A percentile compares a stretch with the other conserved stretches of the same genome.
Conservation (phyloP, 2,329 filamentous ascomycete species). For the Pezizomycotina sp. region DNA sequence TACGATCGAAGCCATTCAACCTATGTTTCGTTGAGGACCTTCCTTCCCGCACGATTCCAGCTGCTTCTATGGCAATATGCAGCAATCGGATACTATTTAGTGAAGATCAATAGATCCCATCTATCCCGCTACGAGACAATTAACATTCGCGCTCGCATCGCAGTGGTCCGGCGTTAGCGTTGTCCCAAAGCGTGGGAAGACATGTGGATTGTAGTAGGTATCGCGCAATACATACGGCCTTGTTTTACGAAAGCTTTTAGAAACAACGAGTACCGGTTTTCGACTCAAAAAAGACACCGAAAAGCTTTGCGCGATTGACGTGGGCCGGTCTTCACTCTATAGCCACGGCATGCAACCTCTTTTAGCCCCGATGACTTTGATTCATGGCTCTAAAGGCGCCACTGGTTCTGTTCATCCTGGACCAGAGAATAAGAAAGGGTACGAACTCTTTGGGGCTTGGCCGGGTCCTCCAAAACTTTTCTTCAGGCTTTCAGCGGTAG, state of each 20-base stretch:
- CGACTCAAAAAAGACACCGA: slow-evolving; percentile 76
- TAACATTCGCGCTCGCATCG: slow-evolving; percentile 70
- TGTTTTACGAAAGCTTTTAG: slow-evolving; percentile 78
- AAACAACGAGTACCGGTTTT: slow-evolving; percentile 85
- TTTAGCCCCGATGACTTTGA: slow-evolving; percentile 43
- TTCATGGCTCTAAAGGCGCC: slow-evolving; percentile 86
- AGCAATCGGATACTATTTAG: slow-evolving; percentile 75
- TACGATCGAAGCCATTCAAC: slow-evolving; percentile 86
- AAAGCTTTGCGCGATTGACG: slow-evolving; percentile 61
- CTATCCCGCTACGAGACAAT: slow-evolving; percentile 58
- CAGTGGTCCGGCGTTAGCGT: slow-evolving; percentile 95
- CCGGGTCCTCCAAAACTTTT: slow-evolving; percentile 71
- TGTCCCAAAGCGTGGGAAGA: slow-evolving; percentile 63
- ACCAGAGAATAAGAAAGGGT: slow-evolving; percentile 76
- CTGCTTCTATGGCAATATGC: slow-evolving; percentile 72
- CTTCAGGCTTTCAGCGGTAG: slow-evolving; percentile 65
- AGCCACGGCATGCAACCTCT: slow-evolving; percentile 46
- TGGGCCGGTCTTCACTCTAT: slow-evolving; percentile 64
- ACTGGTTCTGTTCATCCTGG: slow-evolving; percentile 80
- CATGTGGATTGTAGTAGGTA: slow-evolving; percentile 75
- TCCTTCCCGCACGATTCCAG: slow-evolving; percentile 53
- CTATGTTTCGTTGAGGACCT: slow-evolving; percentile 89
- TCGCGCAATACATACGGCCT: slow-evolving; percentile 89
- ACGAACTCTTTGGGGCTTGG: slow-evolving; percentile 70
- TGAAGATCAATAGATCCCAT: slow-evolving; percentile 73